phyloP scores from a whole-genome alignment of 345 rosid genomes.

The Dovyalis caffra region DNA sequence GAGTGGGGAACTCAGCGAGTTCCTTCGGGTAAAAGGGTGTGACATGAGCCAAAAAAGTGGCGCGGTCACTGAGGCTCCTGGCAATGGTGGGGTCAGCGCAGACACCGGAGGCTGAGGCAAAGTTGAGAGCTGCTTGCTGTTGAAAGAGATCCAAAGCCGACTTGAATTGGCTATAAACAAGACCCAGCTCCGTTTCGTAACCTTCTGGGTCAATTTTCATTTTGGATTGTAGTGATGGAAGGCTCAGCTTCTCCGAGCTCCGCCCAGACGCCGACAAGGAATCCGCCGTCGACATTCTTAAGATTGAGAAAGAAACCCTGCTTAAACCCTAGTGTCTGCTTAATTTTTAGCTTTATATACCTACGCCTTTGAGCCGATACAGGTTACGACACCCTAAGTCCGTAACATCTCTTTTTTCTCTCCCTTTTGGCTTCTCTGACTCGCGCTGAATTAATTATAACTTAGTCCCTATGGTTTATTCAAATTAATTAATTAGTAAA shows the following conservation, averaged over 20 bases:
- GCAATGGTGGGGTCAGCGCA: conserved; percentile 61
- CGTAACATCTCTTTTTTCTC: no score
- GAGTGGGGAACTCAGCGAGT: conserved; percentile 57
- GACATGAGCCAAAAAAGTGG: conserved; percentile 78
- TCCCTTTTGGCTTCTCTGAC: not conserved
- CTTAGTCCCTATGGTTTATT: not conserved
- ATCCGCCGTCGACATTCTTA: conserved; percentile 33
- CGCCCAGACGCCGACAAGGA: conserved; percentile 71
- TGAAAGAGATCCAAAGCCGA: conserved; percentile 75
- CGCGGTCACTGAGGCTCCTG: conserved; percentile 77
- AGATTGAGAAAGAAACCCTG: not conserved
- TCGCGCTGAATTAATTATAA: not conserved
- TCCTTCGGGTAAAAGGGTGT: conserved; percentile 74
- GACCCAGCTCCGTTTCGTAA: conserved; percentile 64
- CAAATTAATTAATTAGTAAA: not conserved
- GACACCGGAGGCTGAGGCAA: conserved; percentile 62
- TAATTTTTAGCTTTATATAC: not conserved
- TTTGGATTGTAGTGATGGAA: conserved; percentile 67
- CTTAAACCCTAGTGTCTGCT: not conserved
- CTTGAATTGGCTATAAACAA: conserved; percentile 73
- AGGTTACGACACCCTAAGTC: not conserved
- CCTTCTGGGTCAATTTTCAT: conserved; percentile 91
- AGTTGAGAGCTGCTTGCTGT: conserved; percentile 74
- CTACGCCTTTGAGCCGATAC: not conserved
- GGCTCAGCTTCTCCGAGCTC: conserved; percentile 71